These are phyloP conservation scores for Dissophora ornata DNA, from an alignment of 192 early-diverging fungal species.

Conservation along the genomic window DNA sequence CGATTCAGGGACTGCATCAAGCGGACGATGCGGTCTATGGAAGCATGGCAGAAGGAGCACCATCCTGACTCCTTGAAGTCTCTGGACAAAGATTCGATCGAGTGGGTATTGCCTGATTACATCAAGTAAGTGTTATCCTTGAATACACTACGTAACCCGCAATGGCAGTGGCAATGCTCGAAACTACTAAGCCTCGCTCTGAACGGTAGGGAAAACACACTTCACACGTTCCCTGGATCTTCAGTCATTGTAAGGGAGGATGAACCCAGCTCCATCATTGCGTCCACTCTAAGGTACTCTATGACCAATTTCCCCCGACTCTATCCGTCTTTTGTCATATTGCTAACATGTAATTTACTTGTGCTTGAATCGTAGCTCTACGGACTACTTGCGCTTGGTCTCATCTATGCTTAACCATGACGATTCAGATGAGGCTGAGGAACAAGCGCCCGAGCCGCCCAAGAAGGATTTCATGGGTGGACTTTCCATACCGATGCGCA, in stretches of 20 bases:
- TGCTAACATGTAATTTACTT: background rate
- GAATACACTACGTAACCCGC: too few species aligned
- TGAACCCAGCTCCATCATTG: constrained; percentile 92
- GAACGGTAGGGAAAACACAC: background rate
- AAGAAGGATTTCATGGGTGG: constrained; percentile 21
- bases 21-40: constrained; percentile 51
- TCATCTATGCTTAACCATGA: constrained; percentile 36
- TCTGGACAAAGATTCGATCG: constrained; percentile 21
- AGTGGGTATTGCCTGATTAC: constrained; percentile 68
- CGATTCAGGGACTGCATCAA: constrained; percentile 52
- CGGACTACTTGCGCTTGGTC: constrained; percentile 56
- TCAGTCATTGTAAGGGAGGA: constrained; percentile 85
- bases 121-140: constrained; percentile 50
- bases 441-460: constrained; percentile 21
- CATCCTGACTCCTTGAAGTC: constrained; percentile 21
- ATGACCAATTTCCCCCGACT: too few species aligned
- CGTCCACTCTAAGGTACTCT: constrained; percentile 78
- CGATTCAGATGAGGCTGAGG: constrained; percentile 2
- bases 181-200: too few species aligned
- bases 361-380: constrained; percentile 48
- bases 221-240: constrained; percentile 86
- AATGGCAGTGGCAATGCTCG: too few species aligned
- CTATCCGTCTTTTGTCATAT: too few species aligned
- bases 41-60: constrained; percentile 64
- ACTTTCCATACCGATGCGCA: background rate